Evolutionary conservation across 177 flowering plant species (phyloP).

Genomic region (Vitis hybrid): DNA sequence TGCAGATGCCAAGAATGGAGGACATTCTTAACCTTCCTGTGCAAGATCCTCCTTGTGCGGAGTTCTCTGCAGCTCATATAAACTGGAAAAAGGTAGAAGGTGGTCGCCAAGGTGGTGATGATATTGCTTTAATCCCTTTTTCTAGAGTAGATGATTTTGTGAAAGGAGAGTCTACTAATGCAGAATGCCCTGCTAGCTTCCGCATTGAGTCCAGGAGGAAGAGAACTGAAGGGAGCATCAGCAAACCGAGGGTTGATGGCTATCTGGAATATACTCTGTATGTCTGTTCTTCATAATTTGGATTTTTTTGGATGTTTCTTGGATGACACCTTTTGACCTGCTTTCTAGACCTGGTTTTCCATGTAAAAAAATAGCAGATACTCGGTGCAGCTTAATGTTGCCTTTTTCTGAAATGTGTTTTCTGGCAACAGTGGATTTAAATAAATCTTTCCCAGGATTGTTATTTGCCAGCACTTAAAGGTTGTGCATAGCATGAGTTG

Average conservation of each 20-base stretch:
- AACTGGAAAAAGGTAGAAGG: constrained; percentile 60
- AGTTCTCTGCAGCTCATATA: constrained; percentile 53
- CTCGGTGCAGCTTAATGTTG: too few relatives aligned
- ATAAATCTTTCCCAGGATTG: too few relatives aligned
- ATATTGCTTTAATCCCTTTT: constrained; percentile 55
- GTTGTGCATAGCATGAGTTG: too few relatives aligned
- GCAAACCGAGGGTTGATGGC: constrained; percentile 57
- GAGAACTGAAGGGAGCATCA: constrained; percentile 51
- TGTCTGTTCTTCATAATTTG: constrained; percentile 12
- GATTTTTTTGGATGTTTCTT: not conserved
- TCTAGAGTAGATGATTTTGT: constrained; percentile 55
- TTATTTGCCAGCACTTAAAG: too few relatives aligned
- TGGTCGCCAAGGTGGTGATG: constrained; percentile 64
- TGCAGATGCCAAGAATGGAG: constrained; percentile 61
- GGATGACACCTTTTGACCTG: not conserved
- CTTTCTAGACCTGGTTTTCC: not conserved
- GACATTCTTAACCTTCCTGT: constrained; percentile 60
- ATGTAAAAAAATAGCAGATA: too few relatives aligned
- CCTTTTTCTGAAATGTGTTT: too few relatives aligned
- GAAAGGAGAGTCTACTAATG: constrained; percentile 56
- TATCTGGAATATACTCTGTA: constrained; percentile 62
- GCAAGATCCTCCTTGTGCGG: constrained; percentile 55
- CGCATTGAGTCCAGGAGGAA: constrained; percentile 60
- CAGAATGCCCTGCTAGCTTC: constrained; percentile 55
- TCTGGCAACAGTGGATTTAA: too few relatives aligned